Base-by-base conservation (phyloP, 352 stramenopile species). In the Pythium scleroteichum region DNA sequence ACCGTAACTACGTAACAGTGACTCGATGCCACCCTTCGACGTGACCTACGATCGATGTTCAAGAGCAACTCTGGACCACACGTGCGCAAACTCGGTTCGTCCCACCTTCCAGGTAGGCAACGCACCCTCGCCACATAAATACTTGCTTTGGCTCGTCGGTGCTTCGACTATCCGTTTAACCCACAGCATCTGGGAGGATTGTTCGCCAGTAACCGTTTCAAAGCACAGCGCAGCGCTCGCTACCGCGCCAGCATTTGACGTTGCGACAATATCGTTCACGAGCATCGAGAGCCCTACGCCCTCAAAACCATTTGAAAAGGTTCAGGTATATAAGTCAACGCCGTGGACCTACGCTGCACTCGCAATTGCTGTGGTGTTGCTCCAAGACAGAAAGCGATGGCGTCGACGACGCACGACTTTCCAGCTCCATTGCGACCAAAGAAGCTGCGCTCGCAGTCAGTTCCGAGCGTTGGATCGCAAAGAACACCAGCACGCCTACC, bases 391-490 rank as follows among this genome's bases (percentile, higher is more conserved):
- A 69, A 72, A 12, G 65, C 65, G 32, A 72, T 66, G 22, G 65
- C 65, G 48, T 72, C 65, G 16, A 72, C 60, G 14, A 72, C 47
- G 27, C 65, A 72, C 33, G 59, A 69, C 39, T 72, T 72, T 17
- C 65, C 65, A 3, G 59, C 29, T 4, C 65, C 65, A 49, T 72
- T 72, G 14, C 65, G 65, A 29, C 65, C 65, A 35, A 73, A 69
- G 32, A 69, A 48, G 22, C 60, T 73, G 24, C 24, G 29, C 29
- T 5, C 29, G 29, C 29, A 35, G 29, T 35, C 29, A 35, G 29
- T 35, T 10, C 29, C 29, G 29, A 5, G 29, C 29, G 29, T 35
- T 35, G 29, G 5, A 35, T 35, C 29, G n/a, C n/a, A n/a, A n/a
- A n/a, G n/a, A n/a, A 19, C 22, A 57, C 7, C 9, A 8, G 9